These are phyloP conservation scores for Pseudonitzschia pungens DNA, from an alignment of 108 stramenopile species.

Conservation along the genomic window DNA sequence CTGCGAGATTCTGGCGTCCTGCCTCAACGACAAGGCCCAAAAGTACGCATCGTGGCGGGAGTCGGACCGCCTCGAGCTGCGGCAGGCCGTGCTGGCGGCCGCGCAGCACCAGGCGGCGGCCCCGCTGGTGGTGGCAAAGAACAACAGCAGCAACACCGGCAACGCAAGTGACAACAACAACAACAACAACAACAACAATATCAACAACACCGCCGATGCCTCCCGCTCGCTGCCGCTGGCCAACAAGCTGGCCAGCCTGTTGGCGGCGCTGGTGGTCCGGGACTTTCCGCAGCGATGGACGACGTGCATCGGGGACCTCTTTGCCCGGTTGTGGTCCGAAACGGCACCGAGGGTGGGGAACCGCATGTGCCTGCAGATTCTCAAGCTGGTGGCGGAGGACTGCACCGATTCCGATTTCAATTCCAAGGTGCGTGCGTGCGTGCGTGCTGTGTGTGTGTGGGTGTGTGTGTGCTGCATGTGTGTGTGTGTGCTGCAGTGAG, in stretches of 20 bases:
- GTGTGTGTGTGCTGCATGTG: too few relatives aligned
- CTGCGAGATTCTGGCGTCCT: constrained; percentile 56
- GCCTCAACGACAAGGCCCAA: constrained; percentile 44
- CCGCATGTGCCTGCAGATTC: constrained; percentile 74
- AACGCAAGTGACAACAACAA: background rate
- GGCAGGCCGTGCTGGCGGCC: constrained; percentile 57
- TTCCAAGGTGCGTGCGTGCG: constrained; percentile 55
- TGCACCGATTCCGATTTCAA: constrained; percentile 93
- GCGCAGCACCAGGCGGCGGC: constrained; percentile 46
- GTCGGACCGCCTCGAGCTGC: constrained; percentile 58
- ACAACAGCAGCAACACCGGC: background rate
- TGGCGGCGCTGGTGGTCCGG: constrained; percentile 67
- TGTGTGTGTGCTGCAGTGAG: too few relatives aligned
- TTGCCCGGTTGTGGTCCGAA: constrained; percentile 55
- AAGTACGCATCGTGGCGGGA: constrained; percentile 59
- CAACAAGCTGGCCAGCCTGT: constrained; percentile 68
- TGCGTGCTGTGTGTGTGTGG: too few relatives aligned
- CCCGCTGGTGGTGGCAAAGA: background rate
- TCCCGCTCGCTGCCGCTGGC: constrained; percentile 51
- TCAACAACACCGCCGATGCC: too few relatives aligned
- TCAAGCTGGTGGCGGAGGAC: constrained; percentile 82
- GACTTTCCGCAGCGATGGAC: constrained; percentile 90
- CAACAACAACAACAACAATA: background rate
- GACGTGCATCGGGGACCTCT: constrained; percentile 65
- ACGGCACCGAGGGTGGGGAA: constrained; percentile 58